Evolutionary conservation across 208 protist species (phyloP), one percentile per base, ranked within the genome.

Genomic region (Leishmania guyanensis): DNA sequence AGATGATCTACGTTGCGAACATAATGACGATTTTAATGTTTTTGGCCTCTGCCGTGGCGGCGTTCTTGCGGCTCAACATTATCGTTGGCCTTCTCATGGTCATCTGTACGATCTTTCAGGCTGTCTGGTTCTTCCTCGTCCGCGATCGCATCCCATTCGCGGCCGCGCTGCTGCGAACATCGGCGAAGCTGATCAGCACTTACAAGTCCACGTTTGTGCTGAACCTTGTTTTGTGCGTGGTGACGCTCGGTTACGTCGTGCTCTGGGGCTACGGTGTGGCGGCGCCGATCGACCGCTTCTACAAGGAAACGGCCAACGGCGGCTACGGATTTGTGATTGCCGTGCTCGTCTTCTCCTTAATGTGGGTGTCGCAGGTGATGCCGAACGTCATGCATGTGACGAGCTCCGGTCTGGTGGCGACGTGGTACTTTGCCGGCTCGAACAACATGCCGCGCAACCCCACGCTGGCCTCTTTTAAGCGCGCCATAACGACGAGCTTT

Each of bases 391-490:
- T 96, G 87, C 92, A 97, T 78, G 92, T 95, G 50, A 97, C 94
- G 70, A 92, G 93, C 20, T 75, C 86, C 6, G 94, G 95, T 53
- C 85, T 97, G 33, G 87, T 91, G 33, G 94, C 94, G 5, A 97
- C 93, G 65, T 97, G 94, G 96, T 98, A 97, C 89, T 98, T 97
- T 86, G 91, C 90, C 17, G 93, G 92, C 22, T 77, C 79, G 16
- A 75, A 80, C 29, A 88, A 89, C 74, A 94, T 94, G 89, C 94
- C 94, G 17, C 78, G 71, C 29, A 91, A 94, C 79, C 93, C 94
- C 8, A 95, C 94, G 33, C 2, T 93, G 8, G 85, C 86, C 36
- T 91, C 93, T 17, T 92, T 98, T 54, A 90, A 88, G 73, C 88
- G 96, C 2, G 90, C 94, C n/a, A 80, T 77, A 22, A 97, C 94